Percentiles rank a stretch among this genome's conserved stretches.
Conservation (phyloP, 2,329 filamentous ascomycete species). For the Coleophoma crateriformis region DNA sequence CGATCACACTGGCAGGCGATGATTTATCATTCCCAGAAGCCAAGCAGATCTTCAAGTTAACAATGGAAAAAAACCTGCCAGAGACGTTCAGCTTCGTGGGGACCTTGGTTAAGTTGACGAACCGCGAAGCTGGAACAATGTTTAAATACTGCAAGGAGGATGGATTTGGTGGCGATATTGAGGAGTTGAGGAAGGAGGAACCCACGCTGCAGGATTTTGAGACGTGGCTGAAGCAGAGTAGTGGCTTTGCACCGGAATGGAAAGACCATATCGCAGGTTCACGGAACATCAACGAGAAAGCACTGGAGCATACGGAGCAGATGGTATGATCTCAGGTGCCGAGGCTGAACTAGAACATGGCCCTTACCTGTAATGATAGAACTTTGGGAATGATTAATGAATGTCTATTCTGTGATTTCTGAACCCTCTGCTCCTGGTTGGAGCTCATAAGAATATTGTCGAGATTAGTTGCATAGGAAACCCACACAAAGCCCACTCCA, state of each 20-base stretch:
- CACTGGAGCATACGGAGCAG: too few species aligned
- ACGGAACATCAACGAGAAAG: too few species aligned
- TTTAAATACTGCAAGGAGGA: slow-evolving; percentile 31
- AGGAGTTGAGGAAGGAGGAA: slow-evolving; percentile 9
- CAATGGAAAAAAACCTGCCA: slow-evolving; percentile 24
- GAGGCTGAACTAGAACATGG: too few species aligned
- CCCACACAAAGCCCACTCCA: too few species aligned
- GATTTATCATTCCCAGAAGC: slow-evolving; percentile 30
- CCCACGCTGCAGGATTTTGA: slow-evolving; percentile 11
- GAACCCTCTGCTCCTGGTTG: too few species aligned
- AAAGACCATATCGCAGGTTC: not conserved
- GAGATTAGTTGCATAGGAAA: too few species aligned
- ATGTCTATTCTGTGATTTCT: too few species aligned
- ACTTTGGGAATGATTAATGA: too few species aligned
- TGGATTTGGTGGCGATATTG: slow-evolving; percentile 30
- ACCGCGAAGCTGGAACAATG: slow-evolving; percentile 30
- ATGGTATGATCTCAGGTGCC: too few species aligned
- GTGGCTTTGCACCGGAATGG: slow-evolving; percentile 4
- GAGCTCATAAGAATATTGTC: too few species aligned
- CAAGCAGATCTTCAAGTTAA: slow-evolving; percentile 25
- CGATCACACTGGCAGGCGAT: slow-evolving; percentile 34
- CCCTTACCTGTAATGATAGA: too few species aligned
- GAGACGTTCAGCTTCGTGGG: slow-evolving; percentile 25
- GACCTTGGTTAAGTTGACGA: slow-evolving; percentile 20
- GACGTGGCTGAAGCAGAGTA: slow-evolving; percentile 13